Evolutionary conservation across 345 rosid genomes (phyloP).

Genomic region (Acer negundo): DNA sequence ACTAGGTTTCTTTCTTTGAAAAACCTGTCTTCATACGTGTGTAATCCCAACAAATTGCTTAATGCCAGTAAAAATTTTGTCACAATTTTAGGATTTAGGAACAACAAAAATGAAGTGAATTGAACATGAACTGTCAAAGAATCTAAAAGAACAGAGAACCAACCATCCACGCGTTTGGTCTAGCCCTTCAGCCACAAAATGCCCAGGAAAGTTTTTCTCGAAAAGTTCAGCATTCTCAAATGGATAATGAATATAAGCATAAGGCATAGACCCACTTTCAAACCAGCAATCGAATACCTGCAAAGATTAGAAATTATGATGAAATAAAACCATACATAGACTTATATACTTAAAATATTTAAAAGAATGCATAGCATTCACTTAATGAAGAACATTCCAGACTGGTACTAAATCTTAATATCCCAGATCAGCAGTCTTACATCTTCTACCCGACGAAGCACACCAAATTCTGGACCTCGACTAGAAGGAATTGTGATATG

Average conservation of each 20-base stretch:
- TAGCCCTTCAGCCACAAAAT: constrained; percentile 97
- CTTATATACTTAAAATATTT: neutral
- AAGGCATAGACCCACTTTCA: constrained; percentile 99
- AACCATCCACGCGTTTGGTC: constrained; percentile 99
- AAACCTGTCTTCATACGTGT: neutral
- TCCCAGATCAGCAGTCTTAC: constrained; percentile 46
- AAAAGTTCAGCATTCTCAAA: constrained; percentile 90
- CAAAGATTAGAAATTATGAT: constrained; percentile 12
- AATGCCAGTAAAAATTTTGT: neutral
- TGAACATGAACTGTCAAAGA: neutral
- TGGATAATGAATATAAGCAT: constrained; percentile 97
- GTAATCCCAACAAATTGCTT: neutral
- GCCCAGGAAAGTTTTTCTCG: constrained; percentile 95
- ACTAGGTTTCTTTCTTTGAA: neutral
- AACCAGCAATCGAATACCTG: constrained; percentile 99
- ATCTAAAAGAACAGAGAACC: constrained; percentile 30
- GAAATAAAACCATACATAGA: constrained; percentile 5
- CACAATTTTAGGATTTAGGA: neutral
- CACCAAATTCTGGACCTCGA: constrained; percentile 78
- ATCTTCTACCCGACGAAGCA: constrained; percentile 87
- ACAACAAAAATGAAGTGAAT: neutral
- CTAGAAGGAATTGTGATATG: constrained; percentile 81
- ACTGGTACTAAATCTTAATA: neutral
- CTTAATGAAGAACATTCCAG: neutral
- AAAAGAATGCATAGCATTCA: neutral